These are phyloP conservation scores for Phoenix dactylifera DNA, from an alignment of 176 grass and related monocot species.

Conservation along the genomic window DNA sequence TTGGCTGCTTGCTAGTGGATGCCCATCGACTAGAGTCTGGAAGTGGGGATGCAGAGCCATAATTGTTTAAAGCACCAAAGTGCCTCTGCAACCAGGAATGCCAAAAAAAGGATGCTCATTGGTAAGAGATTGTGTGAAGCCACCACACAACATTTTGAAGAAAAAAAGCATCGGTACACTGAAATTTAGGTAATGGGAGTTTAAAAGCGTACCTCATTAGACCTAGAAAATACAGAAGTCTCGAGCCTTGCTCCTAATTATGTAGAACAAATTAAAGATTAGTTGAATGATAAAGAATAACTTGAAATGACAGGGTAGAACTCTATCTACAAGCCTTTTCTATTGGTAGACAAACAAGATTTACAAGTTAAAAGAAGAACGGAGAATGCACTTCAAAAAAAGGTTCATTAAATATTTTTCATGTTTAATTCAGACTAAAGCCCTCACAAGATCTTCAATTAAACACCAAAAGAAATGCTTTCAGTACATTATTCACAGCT, in stretches of 20 bases:
- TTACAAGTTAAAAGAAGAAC: too few species aligned
- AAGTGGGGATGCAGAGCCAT: constrained; percentile 69
- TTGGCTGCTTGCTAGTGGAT: constrained; percentile 57
- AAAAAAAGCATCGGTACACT: neutral
- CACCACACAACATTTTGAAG: neutral
- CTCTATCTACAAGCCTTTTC: too few species aligned
- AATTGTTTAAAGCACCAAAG: constrained; percentile 56
- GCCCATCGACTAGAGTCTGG: constrained; percentile 67
- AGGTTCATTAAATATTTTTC: too few species aligned
- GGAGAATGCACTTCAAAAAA: too few species aligned
- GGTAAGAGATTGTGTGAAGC: too few species aligned
- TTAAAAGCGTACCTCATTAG: constrained; percentile 50
- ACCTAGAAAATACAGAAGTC: constrained; percentile 43
- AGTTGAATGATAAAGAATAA: constrained; percentile 10
- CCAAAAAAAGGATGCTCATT: neutral
- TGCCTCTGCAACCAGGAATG: constrained; percentile 48
- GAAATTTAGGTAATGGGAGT: neutral
- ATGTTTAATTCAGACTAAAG: too few species aligned
- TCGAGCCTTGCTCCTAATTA: constrained; percentile 65
- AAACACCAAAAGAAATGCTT: too few species aligned
- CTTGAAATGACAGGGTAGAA: too few species aligned
- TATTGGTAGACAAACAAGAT: neutral
- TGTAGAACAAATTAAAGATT: constrained; percentile 29
- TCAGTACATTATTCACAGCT: too few species aligned
- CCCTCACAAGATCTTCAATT: too few species aligned